Evolutionary conservation across 2,329 filamentous ascomycete genomes (phyloP).

Genomic region (Capronia coronata): DNA sequence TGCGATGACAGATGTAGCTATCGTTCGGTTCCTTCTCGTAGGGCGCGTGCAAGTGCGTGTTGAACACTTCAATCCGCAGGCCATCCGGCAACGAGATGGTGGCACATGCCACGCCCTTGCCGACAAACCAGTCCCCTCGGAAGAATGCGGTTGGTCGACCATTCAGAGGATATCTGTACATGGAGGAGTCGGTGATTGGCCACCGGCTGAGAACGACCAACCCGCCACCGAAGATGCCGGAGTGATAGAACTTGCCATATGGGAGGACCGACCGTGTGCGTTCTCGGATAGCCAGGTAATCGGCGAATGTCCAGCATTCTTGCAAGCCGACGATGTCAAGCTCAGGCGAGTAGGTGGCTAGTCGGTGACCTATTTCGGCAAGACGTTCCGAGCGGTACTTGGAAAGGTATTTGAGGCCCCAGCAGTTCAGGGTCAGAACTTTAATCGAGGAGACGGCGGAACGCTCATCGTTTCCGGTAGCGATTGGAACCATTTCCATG

Average conservation of each 20-base stretch:
- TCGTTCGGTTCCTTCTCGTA: constrained; percentile 75
- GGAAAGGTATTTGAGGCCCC: constrained; percentile 85
- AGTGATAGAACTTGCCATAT: constrained; percentile 87
- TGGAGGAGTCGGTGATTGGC: constrained; percentile 84
- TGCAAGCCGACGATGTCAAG: constrained; percentile 89
- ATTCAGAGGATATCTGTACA: constrained; percentile 84
- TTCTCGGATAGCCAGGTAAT: constrained; percentile 71
- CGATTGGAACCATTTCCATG: not conserved
- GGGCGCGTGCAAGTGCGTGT: constrained; percentile 83
- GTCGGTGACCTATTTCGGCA: constrained; percentile 71
- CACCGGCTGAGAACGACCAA: constrained; percentile 83
- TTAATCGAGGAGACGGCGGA: constrained; percentile 45
- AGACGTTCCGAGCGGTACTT: constrained; percentile 71
- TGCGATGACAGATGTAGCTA: constrained; percentile 83
- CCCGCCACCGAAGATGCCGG: constrained; percentile 81
- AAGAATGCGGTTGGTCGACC: constrained; percentile 90
- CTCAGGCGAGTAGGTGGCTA: constrained; percentile 60
- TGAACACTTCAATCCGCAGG: constrained; percentile 73
- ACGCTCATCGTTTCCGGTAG: not conserved
- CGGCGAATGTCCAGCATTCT: constrained; percentile 85
- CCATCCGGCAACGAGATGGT: constrained; percentile 46
- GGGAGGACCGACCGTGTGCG: constrained; percentile 70
- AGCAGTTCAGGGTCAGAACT: constrained; percentile 88
- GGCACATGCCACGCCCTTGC: constrained; percentile 85
- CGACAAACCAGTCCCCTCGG: constrained; percentile 88